phyloP scores from a whole-genome alignment of 768 basidiomycete genomes.

The Tricholoma sp. region DNA sequence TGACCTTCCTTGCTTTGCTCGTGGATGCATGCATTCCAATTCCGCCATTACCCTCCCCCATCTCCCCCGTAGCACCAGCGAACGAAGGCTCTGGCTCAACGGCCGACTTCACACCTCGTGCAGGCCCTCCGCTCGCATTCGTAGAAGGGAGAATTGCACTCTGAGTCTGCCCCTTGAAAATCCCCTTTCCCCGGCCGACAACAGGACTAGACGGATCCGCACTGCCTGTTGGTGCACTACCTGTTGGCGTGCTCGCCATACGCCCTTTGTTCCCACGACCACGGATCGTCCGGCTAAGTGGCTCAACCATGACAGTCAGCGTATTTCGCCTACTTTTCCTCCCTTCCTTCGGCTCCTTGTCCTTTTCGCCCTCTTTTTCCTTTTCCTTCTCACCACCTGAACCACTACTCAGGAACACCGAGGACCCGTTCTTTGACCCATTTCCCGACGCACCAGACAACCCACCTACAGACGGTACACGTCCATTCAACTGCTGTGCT shows the following conservation, averaged over 20 bases:
- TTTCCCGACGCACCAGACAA: constrained; percentile 11
- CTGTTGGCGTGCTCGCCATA: constrained; percentile 25
- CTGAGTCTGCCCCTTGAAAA: constrained; percentile 5
- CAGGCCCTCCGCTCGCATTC: background rate
- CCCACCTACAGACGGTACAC: constrained; percentile 38
- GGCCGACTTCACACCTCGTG: constrained; percentile 6
- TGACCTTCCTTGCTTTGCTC: constrained; percentile 90
- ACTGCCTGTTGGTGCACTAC: background rate
- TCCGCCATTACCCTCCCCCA: constrained; percentile 19
- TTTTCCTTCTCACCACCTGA: constrained; percentile 12
- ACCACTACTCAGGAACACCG: constrained; percentile 24
- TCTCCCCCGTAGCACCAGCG: constrained; percentile 24
- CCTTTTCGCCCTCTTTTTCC: constrained; percentile 14
- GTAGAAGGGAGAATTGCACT: constrained; percentile 6
- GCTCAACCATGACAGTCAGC: constrained; percentile 82
- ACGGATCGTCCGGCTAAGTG: constrained; percentile 54
- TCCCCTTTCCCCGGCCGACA: background rate
- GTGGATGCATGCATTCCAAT: constrained; percentile 60
- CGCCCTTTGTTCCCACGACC: constrained; percentile 30
- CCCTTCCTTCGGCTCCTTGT: constrained; percentile 27
- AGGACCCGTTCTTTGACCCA: constrained; percentile 14
- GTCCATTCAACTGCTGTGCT: constrained; percentile 22
- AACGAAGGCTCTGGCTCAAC: constrained; percentile 8
- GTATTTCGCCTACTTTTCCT: constrained; percentile 77
- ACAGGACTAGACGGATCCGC: background rate